A percentile compares a stretch with the other conserved stretches of the same genome.
phyloP scores from a whole-genome alignment of 2,329 filamentous ascomycete species.

The Bimuria novae-zelandiae region DNA sequence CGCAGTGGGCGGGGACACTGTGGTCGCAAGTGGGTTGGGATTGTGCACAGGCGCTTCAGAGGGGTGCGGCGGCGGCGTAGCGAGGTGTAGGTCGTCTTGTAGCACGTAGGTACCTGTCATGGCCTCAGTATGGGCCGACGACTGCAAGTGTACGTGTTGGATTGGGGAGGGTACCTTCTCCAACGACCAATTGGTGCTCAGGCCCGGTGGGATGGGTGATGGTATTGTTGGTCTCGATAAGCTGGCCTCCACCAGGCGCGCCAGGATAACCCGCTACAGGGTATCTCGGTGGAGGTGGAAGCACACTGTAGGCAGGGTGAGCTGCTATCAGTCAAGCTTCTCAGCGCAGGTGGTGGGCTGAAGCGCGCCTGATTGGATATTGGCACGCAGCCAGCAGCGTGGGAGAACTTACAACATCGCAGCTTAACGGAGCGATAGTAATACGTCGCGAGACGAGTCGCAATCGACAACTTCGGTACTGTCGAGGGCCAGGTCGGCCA shows the following conservation, averaged over 20 bases:
- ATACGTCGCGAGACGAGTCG: constrained; percentile 22
- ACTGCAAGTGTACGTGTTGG: not conserved
- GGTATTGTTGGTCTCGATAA: constrained; percentile 94
- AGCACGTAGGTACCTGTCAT: constrained; percentile 80
- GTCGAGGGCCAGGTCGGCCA: too few species aligned
- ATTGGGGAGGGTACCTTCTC: constrained; percentile 69
- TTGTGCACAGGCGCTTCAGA: constrained; percentile 87
- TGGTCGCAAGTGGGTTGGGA: constrained; percentile 88
- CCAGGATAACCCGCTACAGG: constrained; percentile 75
- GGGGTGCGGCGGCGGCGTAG: constrained; percentile 92
- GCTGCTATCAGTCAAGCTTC: constrained; percentile 30
- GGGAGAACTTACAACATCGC: constrained; percentile 44
- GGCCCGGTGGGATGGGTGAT: constrained; percentile 78
- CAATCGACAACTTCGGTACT: constrained; percentile 26
- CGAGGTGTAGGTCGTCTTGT: constrained; percentile 87
- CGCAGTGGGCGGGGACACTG: constrained; percentile 77
- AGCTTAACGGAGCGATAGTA: constrained; percentile 29
- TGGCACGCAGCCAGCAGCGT: constrained; percentile 16
- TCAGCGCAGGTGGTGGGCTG: constrained; percentile 17
- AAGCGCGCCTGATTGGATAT: constrained; percentile 31
- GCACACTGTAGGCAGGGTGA: constrained; percentile 55
- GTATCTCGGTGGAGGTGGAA: constrained; percentile 85
- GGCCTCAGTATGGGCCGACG: constrained; percentile 29
- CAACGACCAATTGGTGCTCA: constrained; percentile 88
- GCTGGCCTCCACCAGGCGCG: constrained; percentile 69